phyloP scores from a whole-genome alignment of 495 filamentous ascomycete genomes.

The Podospora tetraspora region DNA sequence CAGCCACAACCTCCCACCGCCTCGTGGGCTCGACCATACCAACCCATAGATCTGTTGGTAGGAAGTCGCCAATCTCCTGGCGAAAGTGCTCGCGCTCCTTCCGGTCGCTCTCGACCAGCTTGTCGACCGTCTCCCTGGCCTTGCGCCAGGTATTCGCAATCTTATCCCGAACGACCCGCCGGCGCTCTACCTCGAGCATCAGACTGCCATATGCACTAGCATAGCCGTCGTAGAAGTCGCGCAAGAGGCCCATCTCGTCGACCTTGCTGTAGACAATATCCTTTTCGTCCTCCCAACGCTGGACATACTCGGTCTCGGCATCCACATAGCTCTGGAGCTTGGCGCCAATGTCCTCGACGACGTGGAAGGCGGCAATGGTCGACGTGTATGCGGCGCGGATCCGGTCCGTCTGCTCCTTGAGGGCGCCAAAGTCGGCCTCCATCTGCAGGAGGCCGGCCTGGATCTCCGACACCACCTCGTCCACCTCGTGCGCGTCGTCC shows the following conservation, averaged over 20 bases:
- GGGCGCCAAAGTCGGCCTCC: slow-evolving; percentile 58
- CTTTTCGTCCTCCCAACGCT: slow-evolving; percentile 70
- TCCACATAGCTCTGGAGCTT: slow-evolving; percentile 63
- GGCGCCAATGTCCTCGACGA: slow-evolving; percentile 62
- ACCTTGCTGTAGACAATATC: slow-evolving; percentile 60
- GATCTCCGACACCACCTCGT: slow-evolving; percentile 84
- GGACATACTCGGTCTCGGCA: slow-evolving; percentile 63
- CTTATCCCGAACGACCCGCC: slow-evolving; percentile 62
- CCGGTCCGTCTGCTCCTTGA: slow-evolving; percentile 52
- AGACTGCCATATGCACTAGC: slow-evolving; percentile 76
- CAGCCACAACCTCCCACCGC: slow-evolving; percentile 41
- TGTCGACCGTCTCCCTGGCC: slow-evolving; percentile 67
- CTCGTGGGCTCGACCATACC: slow-evolving; percentile 46
- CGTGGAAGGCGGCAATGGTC: slow-evolving; percentile 54
- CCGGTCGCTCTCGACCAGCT: slow-evolving; percentile 67
- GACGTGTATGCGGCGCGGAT: slow-evolving; percentile 45
- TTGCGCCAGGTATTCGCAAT: slow-evolving; percentile 70
- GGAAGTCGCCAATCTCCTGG: slow-evolving; percentile 73
- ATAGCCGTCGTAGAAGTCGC: slow-evolving; percentile 77
- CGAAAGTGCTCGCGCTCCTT: slow-evolving; percentile 73
- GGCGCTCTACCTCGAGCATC: slow-evolving; percentile 72
- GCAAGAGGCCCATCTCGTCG: slow-evolving; percentile 65
- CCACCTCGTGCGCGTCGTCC: slow-evolving; percentile 79
- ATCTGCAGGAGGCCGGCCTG: slow-evolving; percentile 69
- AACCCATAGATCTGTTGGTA: slow-evolving; percentile 88